Base-by-base conservation (phyloP, 169 alveolate species). In the Plasmodium reichenowi region DNA sequence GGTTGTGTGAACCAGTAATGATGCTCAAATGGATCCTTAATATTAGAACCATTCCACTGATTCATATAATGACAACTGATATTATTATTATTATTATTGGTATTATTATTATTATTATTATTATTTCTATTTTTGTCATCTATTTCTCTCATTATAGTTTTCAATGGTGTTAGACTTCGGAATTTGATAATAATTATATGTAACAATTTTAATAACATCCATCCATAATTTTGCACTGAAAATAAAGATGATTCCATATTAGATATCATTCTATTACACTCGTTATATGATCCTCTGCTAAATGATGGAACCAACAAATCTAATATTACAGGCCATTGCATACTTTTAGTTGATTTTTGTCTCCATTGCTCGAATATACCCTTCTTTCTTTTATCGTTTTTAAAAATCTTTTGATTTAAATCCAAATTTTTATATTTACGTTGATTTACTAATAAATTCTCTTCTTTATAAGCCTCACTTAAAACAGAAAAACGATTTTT, bases 161-260 rank as follows among this genome's bases (percentile, higher is more conserved):
- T 74, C 64, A 76, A 74, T 22, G 89, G 90, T 9, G 88, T 72
- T 12, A 38, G n/a, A 20, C 88, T 90, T 60, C 91, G 56, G 80
- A 93, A 83, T 66, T 72, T 63, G 20, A 89, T 63, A 29, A 86
- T 88, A 12, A 85, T 80, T 48, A 86, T 56, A 38, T 93, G 95
- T 74, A 93, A 88, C 70, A 88, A 66, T 66, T 74, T 72, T 56
- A 93, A 73, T 22, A 93, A 85, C 89, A 88, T 72, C 93, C 93
- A 88, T 47, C 95, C 95, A 43, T 90, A 88, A 52, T 88, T 89
- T n/a, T 92, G 91, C 47, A 83, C 88, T n/a, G 95, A 91, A 32
- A 89, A 76, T 32, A 89, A 80, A 4, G 73, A 86, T 48, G 73
- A 88, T 68, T 67, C 92, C 5, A 80, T 74, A 56, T 56, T 73